phyloP scores from a whole-genome alignment of 495 filamentous ascomycete species.

The Daldinia concentrica region DNA sequence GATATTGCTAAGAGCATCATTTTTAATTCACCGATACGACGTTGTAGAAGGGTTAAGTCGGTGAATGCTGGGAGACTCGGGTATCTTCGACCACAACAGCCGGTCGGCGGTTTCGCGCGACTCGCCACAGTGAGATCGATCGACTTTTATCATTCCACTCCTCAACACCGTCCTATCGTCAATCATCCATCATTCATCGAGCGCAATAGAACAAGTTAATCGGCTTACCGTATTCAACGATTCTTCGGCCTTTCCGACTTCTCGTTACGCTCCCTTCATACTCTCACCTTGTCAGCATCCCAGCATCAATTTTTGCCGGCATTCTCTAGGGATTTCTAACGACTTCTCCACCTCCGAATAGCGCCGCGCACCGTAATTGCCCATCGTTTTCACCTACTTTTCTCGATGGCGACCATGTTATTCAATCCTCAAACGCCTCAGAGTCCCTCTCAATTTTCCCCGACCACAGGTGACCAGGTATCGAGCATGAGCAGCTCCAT shows the following conservation, averaged over 20 bases:
- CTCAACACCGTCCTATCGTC: slow-evolving; percentile 25
- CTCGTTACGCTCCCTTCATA: slow-evolving; percentile 11
- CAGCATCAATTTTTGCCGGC: slow-evolving; percentile 20
- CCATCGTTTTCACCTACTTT: slow-evolving; percentile 32
- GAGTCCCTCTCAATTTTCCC: slow-evolving; percentile 65
- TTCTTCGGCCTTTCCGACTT: slow-evolving; percentile 9
- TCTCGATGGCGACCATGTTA: slow-evolving; percentile 57
- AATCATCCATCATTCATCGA: slow-evolving; percentile 39
- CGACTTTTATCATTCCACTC: slow-evolving; percentile 38
- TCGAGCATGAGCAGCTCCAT: slow-evolving; percentile 57
- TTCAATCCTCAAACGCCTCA: slow-evolving; percentile 69
- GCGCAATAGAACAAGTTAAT: slow-evolving; percentile 39
- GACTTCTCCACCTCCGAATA: slow-evolving; percentile 22
- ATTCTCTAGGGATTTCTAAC: slow-evolving; percentile 9
- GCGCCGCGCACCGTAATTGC: slow-evolving; percentile 15
- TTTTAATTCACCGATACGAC: slow-evolving; percentile 27
- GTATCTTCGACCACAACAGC: slow-evolving; percentile 43
- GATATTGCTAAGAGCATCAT: slow-evolving; percentile 3
- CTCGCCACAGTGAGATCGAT: slow-evolving; percentile 48
- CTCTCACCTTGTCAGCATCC: slow-evolving; percentile 26
- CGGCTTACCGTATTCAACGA: slow-evolving; percentile 6
- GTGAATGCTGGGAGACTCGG: slow-evolving; percentile 46
- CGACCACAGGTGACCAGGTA: slow-evolving; percentile 54
- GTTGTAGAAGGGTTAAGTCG: slow-evolving; percentile 28
- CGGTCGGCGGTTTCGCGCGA: slow-evolving; percentile 54